Percentiles rank a stretch among this genome's conserved stretches.
Conservation (phyloP, 1,139 yeast genomes). For the Pichia sp. region DNA sequence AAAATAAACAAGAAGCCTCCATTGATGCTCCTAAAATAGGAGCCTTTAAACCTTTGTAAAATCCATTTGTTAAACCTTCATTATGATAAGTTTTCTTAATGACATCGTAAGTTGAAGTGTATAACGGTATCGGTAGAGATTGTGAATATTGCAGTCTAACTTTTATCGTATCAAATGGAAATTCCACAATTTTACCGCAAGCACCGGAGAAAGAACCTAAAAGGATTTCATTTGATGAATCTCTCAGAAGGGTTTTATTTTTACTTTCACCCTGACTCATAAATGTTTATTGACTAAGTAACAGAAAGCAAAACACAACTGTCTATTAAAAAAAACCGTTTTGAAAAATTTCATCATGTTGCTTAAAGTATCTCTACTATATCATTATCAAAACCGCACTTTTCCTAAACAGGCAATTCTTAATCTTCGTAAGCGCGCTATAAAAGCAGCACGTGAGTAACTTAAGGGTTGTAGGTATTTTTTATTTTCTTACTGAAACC, state of each 20-base stretch:
- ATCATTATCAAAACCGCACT: too few relatives aligned
- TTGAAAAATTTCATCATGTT: too few relatives aligned
- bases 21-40: slow-evolving; percentile 85
- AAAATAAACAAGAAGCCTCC: slow-evolving; percentile 71
- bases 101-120: slow-evolving; percentile 51
- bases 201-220: slow-evolving; percentile 65
- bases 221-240: slow-evolving; percentile 25
- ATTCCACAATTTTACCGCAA: slow-evolving; percentile 77
- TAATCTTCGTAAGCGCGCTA: too few relatives aligned
- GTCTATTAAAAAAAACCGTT: background rate
- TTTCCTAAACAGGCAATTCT: too few relatives aligned
- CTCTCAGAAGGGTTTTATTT: slow-evolving; percentile 16
- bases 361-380: too few relatives aligned
- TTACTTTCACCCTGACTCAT: background rate
- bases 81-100: slow-evolving; percentile 49
- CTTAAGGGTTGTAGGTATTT: too few relatives aligned
- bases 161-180: slow-evolving; percentile 88
- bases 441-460: too few relatives aligned
- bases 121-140: slow-evolving; percentile 40
- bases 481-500: too few relatives aligned
- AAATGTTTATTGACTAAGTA: too few relatives aligned
- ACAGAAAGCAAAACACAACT: background rate
- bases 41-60: slow-evolving; percentile 64
- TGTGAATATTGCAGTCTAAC: slow-evolving; percentile 75
- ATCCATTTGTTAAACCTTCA: slow-evolving; percentile 60